phyloP scores from a whole-genome alignment of 768 basidiomycete genomes.

The Sistotremastrum suecicum region DNA sequence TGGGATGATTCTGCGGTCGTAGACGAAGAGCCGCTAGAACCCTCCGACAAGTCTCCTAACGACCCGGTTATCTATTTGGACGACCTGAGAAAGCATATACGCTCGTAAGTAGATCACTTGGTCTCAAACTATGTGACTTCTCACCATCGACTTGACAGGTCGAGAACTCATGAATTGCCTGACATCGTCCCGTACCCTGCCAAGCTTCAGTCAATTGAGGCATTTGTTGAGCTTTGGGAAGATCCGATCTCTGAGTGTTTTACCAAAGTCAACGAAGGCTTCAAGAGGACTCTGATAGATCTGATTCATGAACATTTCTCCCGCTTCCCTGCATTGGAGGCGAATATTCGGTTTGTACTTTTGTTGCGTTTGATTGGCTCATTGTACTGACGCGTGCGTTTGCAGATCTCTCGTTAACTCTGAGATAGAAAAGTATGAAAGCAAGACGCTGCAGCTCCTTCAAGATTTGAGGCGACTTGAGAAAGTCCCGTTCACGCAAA shows the following conservation, averaged over 20 bases:
- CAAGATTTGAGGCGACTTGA: conserved; percentile 25
- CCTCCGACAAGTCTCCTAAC: no score
- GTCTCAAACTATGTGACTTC: neutral
- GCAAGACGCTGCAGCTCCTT: conserved; percentile 14
- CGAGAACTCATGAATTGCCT: conserved; percentile 24
- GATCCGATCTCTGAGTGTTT: conserved; percentile 22
- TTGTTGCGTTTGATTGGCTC: neutral
- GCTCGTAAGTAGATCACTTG: conserved; percentile 12
- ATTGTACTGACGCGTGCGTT: neutral
- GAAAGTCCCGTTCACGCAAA: conserved; percentile 27
- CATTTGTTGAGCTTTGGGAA: conserved; percentile 23
- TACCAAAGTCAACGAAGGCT: conserved; percentile 16
- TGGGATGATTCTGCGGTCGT: neutral
- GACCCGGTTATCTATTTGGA: conserved; percentile 12
- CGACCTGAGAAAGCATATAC: conserved; percentile 20
- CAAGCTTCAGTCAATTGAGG: conserved; percentile 20
- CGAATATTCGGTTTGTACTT: conserved; percentile 20
- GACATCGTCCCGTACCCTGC: conserved; percentile 24
- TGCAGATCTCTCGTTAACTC: conserved; percentile 15
- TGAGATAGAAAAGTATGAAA: conserved; percentile 18
- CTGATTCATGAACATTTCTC: conserved; percentile 24
- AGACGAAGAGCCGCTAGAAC: neutral
- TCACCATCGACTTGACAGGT: conserved; percentile 12
- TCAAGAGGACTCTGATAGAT: conserved; percentile 16
- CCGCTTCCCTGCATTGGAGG: conserved; percentile 22